Conservation (phyloP, 345 rosid genomes). For the Salix arbutifolia region DNA sequence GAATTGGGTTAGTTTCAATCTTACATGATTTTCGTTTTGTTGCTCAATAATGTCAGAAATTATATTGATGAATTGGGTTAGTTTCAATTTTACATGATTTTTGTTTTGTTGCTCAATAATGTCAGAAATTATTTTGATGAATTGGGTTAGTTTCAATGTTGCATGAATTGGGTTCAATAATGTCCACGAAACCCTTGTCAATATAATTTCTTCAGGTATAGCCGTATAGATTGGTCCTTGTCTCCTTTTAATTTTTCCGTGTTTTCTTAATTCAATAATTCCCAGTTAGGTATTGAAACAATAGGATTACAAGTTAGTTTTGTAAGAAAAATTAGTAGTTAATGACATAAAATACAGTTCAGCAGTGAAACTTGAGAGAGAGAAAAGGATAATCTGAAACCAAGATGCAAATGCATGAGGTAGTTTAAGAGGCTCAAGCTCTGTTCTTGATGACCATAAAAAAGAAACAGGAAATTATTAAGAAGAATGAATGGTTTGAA, state of each 20-base stretch:
- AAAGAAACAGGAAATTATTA: neutral
- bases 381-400: neutral
- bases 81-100: too few species aligned
- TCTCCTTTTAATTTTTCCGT: neutral
- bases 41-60: too few species aligned
- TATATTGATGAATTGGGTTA: too few species aligned
- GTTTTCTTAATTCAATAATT: neutral
- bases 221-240: neutral
- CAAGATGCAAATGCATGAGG: conserved; percentile 8
- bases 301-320: neutral
- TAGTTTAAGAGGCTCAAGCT: neutral
- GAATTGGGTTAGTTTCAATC: too few species aligned
- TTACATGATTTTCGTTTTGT: too few species aligned
- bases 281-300: neutral
- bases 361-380: neutral
- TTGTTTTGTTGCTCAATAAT: too few species aligned
- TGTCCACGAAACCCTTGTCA: neutral
- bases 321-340: neutral
- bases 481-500: neutral
- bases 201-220: neutral
- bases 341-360: neutral
- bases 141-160: too few species aligned
- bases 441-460: neutral
- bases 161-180: too few species aligned
- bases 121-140: too few species aligned